Evolutionary conservation across 768 basidiomycete genomes (phyloP).

Genomic region (Phaeotremella skinneri): DNA sequence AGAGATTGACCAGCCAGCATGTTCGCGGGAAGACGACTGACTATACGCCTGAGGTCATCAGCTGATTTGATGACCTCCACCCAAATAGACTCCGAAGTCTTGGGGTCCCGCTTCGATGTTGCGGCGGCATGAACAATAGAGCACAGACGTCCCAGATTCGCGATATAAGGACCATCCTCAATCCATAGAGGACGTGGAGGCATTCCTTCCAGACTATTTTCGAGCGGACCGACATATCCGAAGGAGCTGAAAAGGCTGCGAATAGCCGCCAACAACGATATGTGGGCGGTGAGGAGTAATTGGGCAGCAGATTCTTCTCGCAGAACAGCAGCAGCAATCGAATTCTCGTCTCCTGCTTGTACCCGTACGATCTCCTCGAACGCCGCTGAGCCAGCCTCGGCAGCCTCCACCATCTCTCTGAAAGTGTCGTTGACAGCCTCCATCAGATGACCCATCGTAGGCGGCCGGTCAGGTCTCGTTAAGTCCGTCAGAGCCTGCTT

Average conservation of each 20-base stretch:
- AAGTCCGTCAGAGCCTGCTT: slow-evolving; percentile 8
- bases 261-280: slow-evolving; percentile 17
- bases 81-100: slow-evolving; percentile 35
- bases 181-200: slow-evolving; percentile 36
- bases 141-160: slow-evolving; percentile 56
- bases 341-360: slow-evolving; percentile 21
- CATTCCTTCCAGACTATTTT: slow-evolving; percentile 30
- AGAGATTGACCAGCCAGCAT: slow-evolving; percentile 6
- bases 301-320: slow-evolving; percentile 37
- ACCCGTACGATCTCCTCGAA: slow-evolving; percentile 39
- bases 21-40: slow-evolving; percentile 22
- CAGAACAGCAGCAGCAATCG: slow-evolving; percentile 23
- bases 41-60: slow-evolving; percentile 34
- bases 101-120: slow-evolving; percentile 32
- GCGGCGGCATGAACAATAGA: slow-evolving; percentile 63
- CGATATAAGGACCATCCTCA: slow-evolving; percentile 64
- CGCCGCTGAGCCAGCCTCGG: slow-evolving; percentile 38
- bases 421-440: slow-evolving; percentile 37
- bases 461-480: slow-evolving; percentile 4
- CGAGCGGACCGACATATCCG: slow-evolving; percentile 45
- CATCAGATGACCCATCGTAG: slow-evolving; percentile 32
- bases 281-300: slow-evolving; percentile 19
- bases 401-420: slow-evolving; percentile 42
- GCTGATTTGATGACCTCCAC: slow-evolving; percentile 38
- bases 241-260: slow-evolving; percentile 27